Evolutionary conservation across 129 eudicot species (phyloP).

Genomic region (Centella asiatica): DNA sequence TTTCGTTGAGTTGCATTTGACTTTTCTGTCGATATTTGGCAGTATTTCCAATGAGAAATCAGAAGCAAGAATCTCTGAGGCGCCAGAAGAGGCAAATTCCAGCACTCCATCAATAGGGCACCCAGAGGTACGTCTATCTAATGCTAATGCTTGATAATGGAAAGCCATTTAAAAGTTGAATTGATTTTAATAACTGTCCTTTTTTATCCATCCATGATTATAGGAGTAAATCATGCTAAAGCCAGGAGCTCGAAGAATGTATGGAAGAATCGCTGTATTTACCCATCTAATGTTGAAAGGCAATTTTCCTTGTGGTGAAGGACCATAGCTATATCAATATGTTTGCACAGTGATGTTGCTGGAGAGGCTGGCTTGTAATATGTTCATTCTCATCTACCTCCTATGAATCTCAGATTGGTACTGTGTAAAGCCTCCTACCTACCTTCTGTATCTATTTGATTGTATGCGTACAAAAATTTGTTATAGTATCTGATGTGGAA

Average conservation of each 20-base stretch:
- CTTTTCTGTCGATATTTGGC: conserved; percentile 1
- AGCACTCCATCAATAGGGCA: conserved; percentile 27
- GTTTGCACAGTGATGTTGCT: not conserved
- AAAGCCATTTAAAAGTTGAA: not conserved
- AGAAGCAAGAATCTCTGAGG: conserved; percentile 72
- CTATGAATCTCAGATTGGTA: not conserved
- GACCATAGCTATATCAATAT: not conserved
- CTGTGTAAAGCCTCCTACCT: not conserved
- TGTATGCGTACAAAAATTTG: not conserved
- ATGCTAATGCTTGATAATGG: not conserved
- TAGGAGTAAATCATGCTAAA: conserved; percentile 14
- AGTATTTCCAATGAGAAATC: conserved; percentile 88
- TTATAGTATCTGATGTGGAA: not conserved
- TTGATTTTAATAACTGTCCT: not conserved
- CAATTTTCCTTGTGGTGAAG: not conserved
- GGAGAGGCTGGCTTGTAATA: not conserved
- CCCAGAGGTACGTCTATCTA: conserved; percentile 41
- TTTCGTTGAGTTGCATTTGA: not conserved
- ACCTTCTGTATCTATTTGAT: not conserved
- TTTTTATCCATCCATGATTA: not conserved
- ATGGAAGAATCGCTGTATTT: not conserved
- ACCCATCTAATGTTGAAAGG: not conserved
- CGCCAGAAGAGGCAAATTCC: conserved; percentile 38
- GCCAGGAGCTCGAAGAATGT: not conserved
- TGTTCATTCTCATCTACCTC: not conserved